A percentile compares a stretch with the other conserved stretches of the same genome.
phyloP scores from a whole-genome alignment of 257 asterid genomes.

The Verbena officinalis region DNA sequence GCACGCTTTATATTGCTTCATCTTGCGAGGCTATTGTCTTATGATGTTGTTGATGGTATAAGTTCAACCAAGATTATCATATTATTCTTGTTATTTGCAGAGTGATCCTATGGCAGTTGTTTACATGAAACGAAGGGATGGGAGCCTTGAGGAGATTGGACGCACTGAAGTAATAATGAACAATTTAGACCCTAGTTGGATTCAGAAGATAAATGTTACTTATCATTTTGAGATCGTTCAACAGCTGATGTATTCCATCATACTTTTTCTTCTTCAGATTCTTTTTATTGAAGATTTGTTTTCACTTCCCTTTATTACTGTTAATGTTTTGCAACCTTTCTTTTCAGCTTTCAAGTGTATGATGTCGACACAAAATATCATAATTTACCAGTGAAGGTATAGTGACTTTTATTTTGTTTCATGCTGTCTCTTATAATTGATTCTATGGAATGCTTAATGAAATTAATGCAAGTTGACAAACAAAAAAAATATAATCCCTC shows the following conservation, averaged over 20 bases:
- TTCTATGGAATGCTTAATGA: conserved; percentile 10
- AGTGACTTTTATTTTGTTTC: conserved; percentile 23
- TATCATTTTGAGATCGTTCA: conserved; percentile 89
- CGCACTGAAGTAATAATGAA: conserved; percentile 90
- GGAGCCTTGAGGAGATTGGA: conserved; percentile 78
- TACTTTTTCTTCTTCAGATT: conserved; percentile 6
- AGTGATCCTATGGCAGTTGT: conserved; percentile 94
- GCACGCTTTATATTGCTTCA: not conserved
- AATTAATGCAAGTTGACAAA: no score
- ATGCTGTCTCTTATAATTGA: not conserved
- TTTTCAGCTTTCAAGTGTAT: conserved; percentile 70
- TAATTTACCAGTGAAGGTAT: conserved; percentile 72
- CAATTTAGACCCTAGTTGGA: conserved; percentile 71
- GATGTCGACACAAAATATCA: conserved; percentile 76
- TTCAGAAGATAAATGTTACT: conserved; percentile 61
- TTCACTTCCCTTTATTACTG: not conserved
- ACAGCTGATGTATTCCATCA: conserved; percentile 56
- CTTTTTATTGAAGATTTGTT: not conserved
- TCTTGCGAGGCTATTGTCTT: not conserved
- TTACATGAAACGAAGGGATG: conserved; percentile 65
- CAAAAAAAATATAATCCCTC: no score
- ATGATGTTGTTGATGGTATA: conserved; percentile 3
- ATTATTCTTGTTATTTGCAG: conserved; percentile 46
- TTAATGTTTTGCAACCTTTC: conserved; percentile 15
- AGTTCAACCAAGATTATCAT: not conserved